A percentile compares a stretch with the other conserved stretches of the same genome.
Evolutionary conservation across 2,329 filamentous ascomycete genomes (phyloP).

Genomic region (Emmonsiellopsis sp.): DNA sequence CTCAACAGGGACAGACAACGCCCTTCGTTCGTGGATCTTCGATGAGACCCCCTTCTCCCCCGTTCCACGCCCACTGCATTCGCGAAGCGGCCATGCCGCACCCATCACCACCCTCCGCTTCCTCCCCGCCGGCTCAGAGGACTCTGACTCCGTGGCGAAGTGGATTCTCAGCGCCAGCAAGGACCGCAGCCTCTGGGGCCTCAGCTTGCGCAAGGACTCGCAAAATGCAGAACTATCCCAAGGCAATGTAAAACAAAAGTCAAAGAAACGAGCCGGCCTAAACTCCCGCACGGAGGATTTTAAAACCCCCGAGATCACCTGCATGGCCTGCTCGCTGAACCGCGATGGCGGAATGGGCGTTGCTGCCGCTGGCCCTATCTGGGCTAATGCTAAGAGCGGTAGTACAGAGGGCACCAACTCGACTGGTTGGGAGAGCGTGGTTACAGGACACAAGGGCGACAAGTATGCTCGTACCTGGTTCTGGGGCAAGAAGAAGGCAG

Average conservation of each 20-base stretch:
- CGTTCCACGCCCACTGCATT: constrained; percentile 74
- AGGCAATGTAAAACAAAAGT: constrained; percentile 76
- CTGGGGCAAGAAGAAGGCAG: constrained; percentile 89
- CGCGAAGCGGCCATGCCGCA: constrained; percentile 78
- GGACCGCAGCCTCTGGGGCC: constrained; percentile 90
- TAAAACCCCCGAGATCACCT: constrained; percentile 86
- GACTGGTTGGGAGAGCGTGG: constrained; percentile 94
- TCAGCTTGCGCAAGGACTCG: constrained; percentile 87
- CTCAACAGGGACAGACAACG: constrained; percentile 87
- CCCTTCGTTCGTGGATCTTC: constrained; percentile 92
- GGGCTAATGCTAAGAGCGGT: constrained; percentile 65
- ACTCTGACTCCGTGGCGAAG: constrained; percentile 78
- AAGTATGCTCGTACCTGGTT: constrained; percentile 89
- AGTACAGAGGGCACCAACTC: constrained; percentile 62
- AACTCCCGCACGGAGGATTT: constrained; percentile 38
- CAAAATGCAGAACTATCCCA: constrained; percentile 92
- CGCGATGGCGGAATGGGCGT: constrained; percentile 89
- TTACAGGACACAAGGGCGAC: constrained; percentile 85
- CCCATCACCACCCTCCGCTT: constrained; percentile 77
- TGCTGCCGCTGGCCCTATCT: constrained; percentile 67
- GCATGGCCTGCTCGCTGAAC: constrained; percentile 83
- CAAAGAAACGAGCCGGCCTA: constrained; percentile 54
- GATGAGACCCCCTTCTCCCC: constrained; percentile 85
- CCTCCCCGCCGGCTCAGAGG: constrained; percentile 79
- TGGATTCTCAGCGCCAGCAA: constrained; percentile 86